Evolutionary conservation across 306 rosid genomes (phyloP).

Genomic region (Vigna reflexopilosa): DNA sequence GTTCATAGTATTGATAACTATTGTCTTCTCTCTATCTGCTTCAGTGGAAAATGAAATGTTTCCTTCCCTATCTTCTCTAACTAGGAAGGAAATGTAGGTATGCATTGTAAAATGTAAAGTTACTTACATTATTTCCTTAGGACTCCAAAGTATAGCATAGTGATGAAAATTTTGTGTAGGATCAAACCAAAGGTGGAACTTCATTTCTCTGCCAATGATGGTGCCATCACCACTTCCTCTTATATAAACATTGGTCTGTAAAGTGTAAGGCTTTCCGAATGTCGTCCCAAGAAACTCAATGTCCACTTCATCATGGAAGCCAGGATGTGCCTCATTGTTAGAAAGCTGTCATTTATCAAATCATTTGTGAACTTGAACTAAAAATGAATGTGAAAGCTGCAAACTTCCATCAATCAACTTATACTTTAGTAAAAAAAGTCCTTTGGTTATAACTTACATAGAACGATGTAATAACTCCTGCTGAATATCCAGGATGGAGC

Average conservation of each 20-base stretch:
- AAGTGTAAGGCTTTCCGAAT: slow-evolving; percentile 92
- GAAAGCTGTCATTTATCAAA: slow-evolving; percentile 75
- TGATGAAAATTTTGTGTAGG: slow-evolving; percentile 85
- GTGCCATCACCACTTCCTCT: slow-evolving; percentile 95
- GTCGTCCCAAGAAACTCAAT: slow-evolving; percentile 97
- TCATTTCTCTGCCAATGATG: slow-evolving; percentile 94
- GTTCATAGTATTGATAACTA: slow-evolving; percentile 19
- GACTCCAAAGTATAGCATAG: slow-evolving; percentile 90
- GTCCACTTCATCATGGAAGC: slow-evolving; percentile 96
- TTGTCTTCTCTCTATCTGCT: slow-evolving; percentile 25
- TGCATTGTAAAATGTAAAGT: not conserved
- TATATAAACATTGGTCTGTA: slow-evolving; percentile 92
- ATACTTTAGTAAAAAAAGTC: not conserved
- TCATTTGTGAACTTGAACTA: not conserved
- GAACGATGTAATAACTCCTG: slow-evolving; percentile 96
- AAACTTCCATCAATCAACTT: slow-evolving; percentile 5
- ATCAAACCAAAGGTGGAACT: slow-evolving; percentile 96
- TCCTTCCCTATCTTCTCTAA: slow-evolving; percentile 11
- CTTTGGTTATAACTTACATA: slow-evolving; percentile 62
- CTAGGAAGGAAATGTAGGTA: slow-evolving; percentile 19
- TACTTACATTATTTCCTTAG: slow-evolving; percentile 85
- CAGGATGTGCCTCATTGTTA: slow-evolving; percentile 92
- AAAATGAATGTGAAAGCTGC: slow-evolving; percentile 21
- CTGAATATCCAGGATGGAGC: slow-evolving; percentile 95
- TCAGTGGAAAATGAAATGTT: slow-evolving; percentile 33